Base-by-base conservation (phyloP, 192 early-diverging fungal species). In the Linderina pennispora region DNA sequence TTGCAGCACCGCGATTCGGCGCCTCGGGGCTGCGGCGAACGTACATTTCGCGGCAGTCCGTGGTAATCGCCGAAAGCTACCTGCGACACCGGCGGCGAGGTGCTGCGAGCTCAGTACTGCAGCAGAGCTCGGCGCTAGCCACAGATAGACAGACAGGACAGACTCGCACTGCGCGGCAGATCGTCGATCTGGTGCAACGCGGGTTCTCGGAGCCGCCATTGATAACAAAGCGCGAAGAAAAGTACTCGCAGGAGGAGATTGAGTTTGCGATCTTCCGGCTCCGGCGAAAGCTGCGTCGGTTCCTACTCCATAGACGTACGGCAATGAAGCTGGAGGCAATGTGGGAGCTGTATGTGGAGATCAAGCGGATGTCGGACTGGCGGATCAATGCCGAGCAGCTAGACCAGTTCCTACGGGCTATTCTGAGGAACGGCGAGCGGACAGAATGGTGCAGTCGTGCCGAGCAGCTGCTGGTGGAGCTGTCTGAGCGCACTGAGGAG, bases 331-430 rank as follows among this genome's bases (percentile, higher is more conserved):
- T 66, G 6, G 64, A 55, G 25, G 52, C 51, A 2, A 42, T 66
- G 43, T 66, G 64, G 64, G 25, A 22, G n/a, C 20, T 55, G 44
- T 53, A 59, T 17, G n/a, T 13, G 43, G 43, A 50, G 32, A 36
- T 66, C 15, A 23, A 40, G 17, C 23, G 43, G 22, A 22, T 26
- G 3, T 1, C 24, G 0, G 22, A 18, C 3, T 67, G 64, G 64
- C 40, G 52, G 34, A n/a, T 55, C 11, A 39, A 34, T 9, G 23
- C 23, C 0, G 33, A 9, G 1, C 55, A 67, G 44, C 28, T 40
- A 16, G 39, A 23, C 16, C 56, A 59, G 56, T 67, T 67, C 42
- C 35, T 67, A 10, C 21, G 23, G 10, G 64, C 64, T 3, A 59
- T 67, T 11, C 51, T 51, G 16, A 15, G 57, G 13, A 37, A 23